Percentiles rank a stretch among this genome's conserved stretches.
These are phyloP conservation scores for Fusarium lateritium DNA, from an alignment of 2,329 filamentous ascomycete species.

Conservation along the genomic window DNA sequence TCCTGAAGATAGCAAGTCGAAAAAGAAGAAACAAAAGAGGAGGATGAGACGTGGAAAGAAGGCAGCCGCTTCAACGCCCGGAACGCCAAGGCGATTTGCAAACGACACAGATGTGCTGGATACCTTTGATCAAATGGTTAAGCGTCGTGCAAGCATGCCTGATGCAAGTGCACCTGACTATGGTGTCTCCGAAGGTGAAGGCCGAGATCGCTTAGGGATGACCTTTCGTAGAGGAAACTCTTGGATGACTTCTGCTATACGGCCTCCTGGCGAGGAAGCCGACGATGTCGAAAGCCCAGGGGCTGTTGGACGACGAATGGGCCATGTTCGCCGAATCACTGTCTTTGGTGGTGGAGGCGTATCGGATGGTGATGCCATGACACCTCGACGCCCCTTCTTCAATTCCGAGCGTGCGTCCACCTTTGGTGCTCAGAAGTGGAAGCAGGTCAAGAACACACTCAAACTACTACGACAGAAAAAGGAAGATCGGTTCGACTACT, in stretches of 20 bases:
- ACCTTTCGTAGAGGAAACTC: constrained; percentile 71
- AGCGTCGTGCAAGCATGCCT: constrained; percentile 76
- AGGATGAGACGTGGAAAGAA: constrained; percentile 71
- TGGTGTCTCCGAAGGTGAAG: constrained; percentile 82
- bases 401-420: constrained; percentile 78
- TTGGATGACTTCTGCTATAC: constrained; percentile 67
- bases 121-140: constrained; percentile 65
- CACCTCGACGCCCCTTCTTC: constrained; percentile 71
- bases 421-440: constrained; percentile 88
- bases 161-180: constrained; percentile 71
- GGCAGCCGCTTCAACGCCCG: constrained; percentile 74
- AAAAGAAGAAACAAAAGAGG: constrained; percentile 73
- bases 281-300: constrained; percentile 68
- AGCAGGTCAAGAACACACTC: constrained; percentile 90
- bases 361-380: constrained; percentile 74
- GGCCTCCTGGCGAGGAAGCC: constrained; percentile 63
- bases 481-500: constrained; percentile 90
- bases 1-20: constrained; percentile 57
- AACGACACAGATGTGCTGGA: constrained; percentile 59
- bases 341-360: constrained; percentile 75
- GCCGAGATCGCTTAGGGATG: constrained; percentile 70
- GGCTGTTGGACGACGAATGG: constrained; percentile 65
- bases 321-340: constrained; percentile 76
- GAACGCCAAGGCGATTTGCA: constrained; percentile 69
- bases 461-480: constrained; percentile 85